Evolutionary conservation across 345 rosid genomes (phyloP).

Genomic region (Bruguiera parviflora): DNA sequence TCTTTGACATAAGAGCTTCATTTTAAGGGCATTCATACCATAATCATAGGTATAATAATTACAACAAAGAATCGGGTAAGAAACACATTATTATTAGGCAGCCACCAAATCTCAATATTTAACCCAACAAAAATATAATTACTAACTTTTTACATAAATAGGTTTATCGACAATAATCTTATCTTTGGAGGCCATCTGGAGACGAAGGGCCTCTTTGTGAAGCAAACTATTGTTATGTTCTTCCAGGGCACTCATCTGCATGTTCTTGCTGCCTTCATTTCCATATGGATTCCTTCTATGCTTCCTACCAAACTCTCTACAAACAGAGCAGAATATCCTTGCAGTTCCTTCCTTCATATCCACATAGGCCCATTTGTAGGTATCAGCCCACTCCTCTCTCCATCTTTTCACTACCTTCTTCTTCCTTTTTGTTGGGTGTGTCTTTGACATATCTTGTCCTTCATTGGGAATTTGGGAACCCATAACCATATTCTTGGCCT

Average conservation of each 20-base stretch:
- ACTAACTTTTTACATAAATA: conserved; percentile 81
- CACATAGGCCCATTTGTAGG: conserved; percentile 99
- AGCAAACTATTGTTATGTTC: conserved; percentile 98
- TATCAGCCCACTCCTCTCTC: conserved; percentile 99
- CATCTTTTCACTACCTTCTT: conserved; percentile 97
- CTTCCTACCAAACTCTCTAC: conserved; percentile 96
- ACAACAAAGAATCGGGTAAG: conserved; percentile 1
- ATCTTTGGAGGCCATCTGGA: conserved; percentile 97
- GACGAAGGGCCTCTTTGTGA: conserved; percentile 98
- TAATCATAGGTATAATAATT: background rate
- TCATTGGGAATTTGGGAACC: conserved; percentile 61
- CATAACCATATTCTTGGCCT: conserved; percentile 71
- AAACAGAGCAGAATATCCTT: conserved; percentile 93
- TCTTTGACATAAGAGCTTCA: conserved; percentile 99
- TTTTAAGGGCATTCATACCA: conserved; percentile 26
- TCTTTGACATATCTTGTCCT: conserved; percentile 72
- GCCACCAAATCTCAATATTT: background rate
- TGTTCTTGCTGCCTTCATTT: conserved; percentile 96
- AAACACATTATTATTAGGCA: conserved; percentile 1
- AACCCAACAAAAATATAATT: background rate
- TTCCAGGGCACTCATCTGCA: conserved; percentile 99
- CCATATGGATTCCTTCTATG: conserved; percentile 98
- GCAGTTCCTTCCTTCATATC: conserved; percentile 98
- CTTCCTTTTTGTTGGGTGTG: conserved; percentile 71
- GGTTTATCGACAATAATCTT: conserved; percentile 86